Evolutionary conservation across 1,284 basidiomycete genomes (phyloP), one percentile per base, ranked within the genome.

Genomic region (Takashimella koratensis): DNA sequence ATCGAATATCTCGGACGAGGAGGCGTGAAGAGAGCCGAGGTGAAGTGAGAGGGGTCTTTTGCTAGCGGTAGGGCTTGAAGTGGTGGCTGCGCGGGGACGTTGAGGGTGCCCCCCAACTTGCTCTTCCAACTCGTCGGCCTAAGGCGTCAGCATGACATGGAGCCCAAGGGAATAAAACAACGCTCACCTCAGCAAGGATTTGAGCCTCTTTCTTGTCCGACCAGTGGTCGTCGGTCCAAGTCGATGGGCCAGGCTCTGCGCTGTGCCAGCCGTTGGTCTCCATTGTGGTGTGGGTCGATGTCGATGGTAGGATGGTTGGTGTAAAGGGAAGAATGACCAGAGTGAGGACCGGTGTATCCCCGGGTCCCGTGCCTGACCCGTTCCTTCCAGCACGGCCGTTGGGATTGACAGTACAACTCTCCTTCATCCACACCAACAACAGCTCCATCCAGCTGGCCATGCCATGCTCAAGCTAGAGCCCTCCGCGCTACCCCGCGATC

Each of bases 1-100:
- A 20, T 50, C 49, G 44, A 66, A 69, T 26, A 64, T 42, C 27
- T 66, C 62, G 2, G 62, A 63, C 11, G 64, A 36, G 1, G 64
- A 62, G 2, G 57, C 58, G 23, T 62, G 63, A 6, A 64, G 43
- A 2, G 48, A 40, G 10, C 16, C 30, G 23, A 45, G 20, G n/a
- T 42, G 19, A 45, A 5, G 30, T 8, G 30, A 36, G 30, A 36
- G 30, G 8, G 30, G 30, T 36, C 30, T 24, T 12, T 25, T 21
- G 44, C 30, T 36, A 36, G 8, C 8, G 8, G 10, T 16, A 8
- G 30, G 30, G 30, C 16, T 16, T 8, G 30, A 36, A 8, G 30
- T 36, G 30, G 30, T 36, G 10, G 30, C 30, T 36, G 30, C 30
- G 8, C 30, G 30, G 8, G 30, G 30, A 36, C 30, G 30, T 36